Evolutionary conservation across 192 early-diverging fungal species (phyloP), one percentile per base, ranked within the genome.

Genomic region (Coemansia sp.): DNA sequence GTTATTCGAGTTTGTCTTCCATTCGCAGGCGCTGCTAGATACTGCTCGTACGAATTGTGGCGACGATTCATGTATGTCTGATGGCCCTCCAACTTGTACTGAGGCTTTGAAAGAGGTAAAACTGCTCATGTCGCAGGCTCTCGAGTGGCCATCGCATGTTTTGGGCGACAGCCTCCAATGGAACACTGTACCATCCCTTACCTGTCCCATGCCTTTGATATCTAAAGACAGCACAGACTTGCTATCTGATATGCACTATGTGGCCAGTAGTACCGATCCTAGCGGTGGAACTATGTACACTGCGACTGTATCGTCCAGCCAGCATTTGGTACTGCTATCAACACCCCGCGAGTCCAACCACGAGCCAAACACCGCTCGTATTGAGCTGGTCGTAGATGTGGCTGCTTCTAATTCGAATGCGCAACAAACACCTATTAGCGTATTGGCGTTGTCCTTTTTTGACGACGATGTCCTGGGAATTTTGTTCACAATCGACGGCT

Each of bases 61-160:
- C 24, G 24, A 25, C 25, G 22, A n/a, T 15, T 35, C 58, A 24
- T 2, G 37, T 11, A 15, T 12, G 25, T 14, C 21, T 25, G 12
- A 43, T 43, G 41, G 3, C 12, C 12, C 57, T 7, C 66, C 66
- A 10, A 64, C 62, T 17, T 73, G 66, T 38, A n/a, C 35, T 2
- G 65, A 73, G 15, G 72, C 72, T 3, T 45, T 67, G 38, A 15
- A 27, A 15, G 51, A 49, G 50, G 66, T 54, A 4, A 67, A 67
- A 15, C 2, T 37, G 6, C 29, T 71, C 29, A 48, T 66, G 8
- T 39, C 63, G 6, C 51, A 45, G 12, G 65, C 69, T 22, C 37
- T 77, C 27, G 56, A 63, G 27, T 77, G 75, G 75, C 75, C 75
- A 27, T 71, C 75, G 2, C 45, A n/a, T 49, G 63, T 58, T 23